Evolutionary conservation across 805 yeast genomes (phyloP).

Genomic region (Ogataea pignaliae): DNA sequence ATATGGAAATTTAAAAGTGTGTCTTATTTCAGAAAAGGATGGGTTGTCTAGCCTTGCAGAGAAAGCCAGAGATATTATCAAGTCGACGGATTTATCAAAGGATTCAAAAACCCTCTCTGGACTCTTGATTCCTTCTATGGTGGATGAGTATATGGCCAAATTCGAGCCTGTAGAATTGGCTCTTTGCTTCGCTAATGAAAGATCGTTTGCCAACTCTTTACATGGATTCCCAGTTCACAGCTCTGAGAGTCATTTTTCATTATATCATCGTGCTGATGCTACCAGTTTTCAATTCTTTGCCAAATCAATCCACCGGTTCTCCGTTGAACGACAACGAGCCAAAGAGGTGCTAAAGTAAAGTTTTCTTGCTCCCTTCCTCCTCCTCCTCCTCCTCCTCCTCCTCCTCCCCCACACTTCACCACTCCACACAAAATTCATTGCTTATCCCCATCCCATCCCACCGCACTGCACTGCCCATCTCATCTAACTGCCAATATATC

Average conservation of each 20-base stretch:
- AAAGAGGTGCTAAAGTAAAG: neutral
- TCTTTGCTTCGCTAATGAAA: constrained; percentile 13
- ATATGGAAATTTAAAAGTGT: constrained; percentile 10
- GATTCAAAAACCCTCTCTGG: neutral
- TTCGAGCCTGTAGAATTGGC: constrained; percentile 17
- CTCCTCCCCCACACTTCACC: neutral
- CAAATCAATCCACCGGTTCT: constrained; percentile 4
- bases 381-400: neutral
- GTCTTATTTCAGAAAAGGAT: constrained; percentile 2
- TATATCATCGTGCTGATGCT: constrained; percentile 4
- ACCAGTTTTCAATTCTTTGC: constrained; percentile 14
- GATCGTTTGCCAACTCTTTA: constrained; percentile 10
- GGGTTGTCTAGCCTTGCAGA: neutral
- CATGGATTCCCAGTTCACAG: constrained; percentile 19
- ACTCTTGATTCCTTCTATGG: neutral
- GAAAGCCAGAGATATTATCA: neutral
- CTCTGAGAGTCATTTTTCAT: constrained; percentile 8
- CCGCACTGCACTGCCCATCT: no score
- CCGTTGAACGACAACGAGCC: neutral
- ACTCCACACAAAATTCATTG: no score
- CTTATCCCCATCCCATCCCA: no score
- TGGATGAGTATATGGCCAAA: constrained; percentile 10
- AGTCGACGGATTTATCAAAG: neutral
- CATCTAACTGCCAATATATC: no score
- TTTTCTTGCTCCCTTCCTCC: no score